Base-by-base conservation (phyloP, 177 flowering plant genomes). In the Vitis hybrid region DNA sequence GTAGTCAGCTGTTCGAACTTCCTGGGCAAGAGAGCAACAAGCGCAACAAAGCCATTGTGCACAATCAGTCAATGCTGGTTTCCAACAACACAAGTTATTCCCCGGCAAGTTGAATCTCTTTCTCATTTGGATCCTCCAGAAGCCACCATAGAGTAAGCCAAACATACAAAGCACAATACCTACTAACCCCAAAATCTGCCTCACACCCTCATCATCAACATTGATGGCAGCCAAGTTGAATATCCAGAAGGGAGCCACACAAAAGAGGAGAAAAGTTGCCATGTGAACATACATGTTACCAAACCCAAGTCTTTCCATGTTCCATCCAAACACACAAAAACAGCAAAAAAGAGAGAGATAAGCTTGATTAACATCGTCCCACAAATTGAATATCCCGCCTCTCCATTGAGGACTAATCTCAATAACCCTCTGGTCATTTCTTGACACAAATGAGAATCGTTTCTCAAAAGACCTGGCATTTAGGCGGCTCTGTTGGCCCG, bases 231-330 rank as follows among this genome's bases (percentile, higher is more conserved):
- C 98, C 76, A 92, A 79, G 72, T 73, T 82, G 80, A 94, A 92
- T 55, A 94, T 86, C 87, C 88, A 92, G 73, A 90, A 94, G 16
- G 97, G 98, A 48, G 98, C 96, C 84, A 81, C 59, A 76, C 97
- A 94, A 50, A 92, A 87, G 11, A 94, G 86, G 56, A 88, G 52
- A 76, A 94, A 94, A 59, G 97, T 94, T 3, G 89, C 92, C 32
- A 91, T 88, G 56, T 92, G 98, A 67, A 94, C 97, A 69, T 89
- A 92, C 96, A 94, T 94, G 76, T 94, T 94, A 2, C 98, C 98
- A 75, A 94, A 89, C 12, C 97, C 96, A 54, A 94, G 89, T 57
- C 97, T 87, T 76, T 92, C 98, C 98, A 92, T 92, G 60, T 94
- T 94, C 98, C 97, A 92, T 15, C 98, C 98, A 62, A 94, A 92